Evolutionary conservation across 768 basidiomycete species (phyloP), one percentile per base, ranked within the genome.

Genomic region (Boletus pseudo-olivaceus): DNA sequence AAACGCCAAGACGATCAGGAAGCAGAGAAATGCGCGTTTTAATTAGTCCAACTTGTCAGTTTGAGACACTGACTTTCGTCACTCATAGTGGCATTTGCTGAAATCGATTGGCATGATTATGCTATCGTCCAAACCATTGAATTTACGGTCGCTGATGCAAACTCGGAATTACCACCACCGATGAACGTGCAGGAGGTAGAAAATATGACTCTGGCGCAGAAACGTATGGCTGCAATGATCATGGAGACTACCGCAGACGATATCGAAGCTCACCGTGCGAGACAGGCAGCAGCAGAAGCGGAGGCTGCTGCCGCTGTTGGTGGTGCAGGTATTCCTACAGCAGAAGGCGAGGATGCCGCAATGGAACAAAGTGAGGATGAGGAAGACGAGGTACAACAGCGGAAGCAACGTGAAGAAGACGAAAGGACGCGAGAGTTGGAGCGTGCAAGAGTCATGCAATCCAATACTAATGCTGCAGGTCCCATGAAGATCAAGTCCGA

Each of bases 31-130:
- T 80, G 92, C 84, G 67, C 63, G 90, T 80, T n/a, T 50, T 30
- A 20, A 20, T 33, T 27, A 11, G 6, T 15, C 3, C 12, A 5
- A 14, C 41, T 17, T 42, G 7, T 19, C n/a, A 15, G 7, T 51
- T 14, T 3, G 19, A 23, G 14, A 41, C 19, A 30, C 53, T 57
- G 50, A 61, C 59, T 23, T 29, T 27, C 20, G 49, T 40, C 47
- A n/a, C 38, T 53, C 49, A 7, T 56, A 88, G 90, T 85, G 72
- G 96, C 95, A 5, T 95, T 97, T 66, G 92, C 93, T 41, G 92
- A 95, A 67, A 98, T 99, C 62, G 97, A 99, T 67, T 99, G 97
- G 97, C 93, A 99, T 65, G 97, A 98, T 68, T 98, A 97, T 73
- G 93, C 94, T 38, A 92, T 97, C 52, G 97, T 98, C 7, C 93